Evolutionary conservation across 257 asterid species (phyloP), one percentile per base, ranked within the genome.

Genomic region (Vinca minor): DNA sequence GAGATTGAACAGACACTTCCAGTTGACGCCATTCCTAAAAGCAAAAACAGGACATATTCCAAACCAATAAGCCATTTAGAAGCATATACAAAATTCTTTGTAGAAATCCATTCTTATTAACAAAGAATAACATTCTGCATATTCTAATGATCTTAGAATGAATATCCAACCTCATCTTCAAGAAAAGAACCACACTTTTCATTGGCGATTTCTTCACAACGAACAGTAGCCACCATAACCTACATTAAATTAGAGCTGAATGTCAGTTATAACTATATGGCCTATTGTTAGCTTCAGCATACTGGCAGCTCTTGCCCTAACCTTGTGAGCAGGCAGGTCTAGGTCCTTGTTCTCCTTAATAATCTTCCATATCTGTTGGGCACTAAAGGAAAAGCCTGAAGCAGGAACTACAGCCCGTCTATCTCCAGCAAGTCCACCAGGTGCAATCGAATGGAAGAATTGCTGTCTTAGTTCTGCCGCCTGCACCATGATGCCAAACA

Each of bases 221-320:
- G 90, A 59, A 91, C 98, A n/a, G 98, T 88, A 35, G 98, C 98
- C 63, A 88, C 98, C 96, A 91, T 91, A 70, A 91, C 98, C 96
- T 91, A 71, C 28, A 62, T 65, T 64, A 58, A 50, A 75, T 65
- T 48, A 56, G 20, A 32, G 36, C 50, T 42, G 15, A 59, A 59
- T n/a, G 59, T 63, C 67, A 71, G 63, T 20, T 11, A n/a, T n/a
- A n/a, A n/a, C 47, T 2, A 45, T 29, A n/a, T 8, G 26, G 17
- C 56, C 23, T 50, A 28, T 31, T 28, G n/a, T 5, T 41, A 39
- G 58, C 57, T 50, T 45, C 63, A 53, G 39, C 18, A 49, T 1
- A 36, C n/a, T 35, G n/a, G 13, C 25, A 10, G 44, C 34, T 50
- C 50, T 69, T 25, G 18, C 57, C 36, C 69, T 70, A 76, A 90